Evolutionary conservation across 148 eudicot species (phyloP).

Genomic region (Cornus controversa): DNA sequence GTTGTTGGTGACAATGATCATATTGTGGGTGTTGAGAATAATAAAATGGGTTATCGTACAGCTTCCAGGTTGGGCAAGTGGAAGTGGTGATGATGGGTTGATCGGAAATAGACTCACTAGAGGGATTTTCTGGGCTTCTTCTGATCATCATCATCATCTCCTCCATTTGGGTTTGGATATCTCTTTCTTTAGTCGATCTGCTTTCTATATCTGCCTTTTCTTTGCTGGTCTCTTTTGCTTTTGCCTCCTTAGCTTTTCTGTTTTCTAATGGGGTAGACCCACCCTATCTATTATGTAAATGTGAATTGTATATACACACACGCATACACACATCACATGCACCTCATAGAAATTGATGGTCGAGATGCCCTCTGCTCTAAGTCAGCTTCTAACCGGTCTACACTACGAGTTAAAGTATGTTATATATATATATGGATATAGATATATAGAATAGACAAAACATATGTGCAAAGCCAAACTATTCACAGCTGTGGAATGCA

Average conservation of each 20-base stretch:
- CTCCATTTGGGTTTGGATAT: constrained; percentile 18
- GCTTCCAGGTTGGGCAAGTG: constrained; percentile 63
- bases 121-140: constrained; percentile 29
- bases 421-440: no score
- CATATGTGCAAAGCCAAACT: no score
- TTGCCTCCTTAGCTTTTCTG: constrained; percentile 15
- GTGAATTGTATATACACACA: constrained; percentile 20
- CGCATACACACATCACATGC: no score
- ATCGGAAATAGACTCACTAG: constrained; percentile 20
- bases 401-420: no score
- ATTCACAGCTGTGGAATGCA: no score
- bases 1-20: constrained; percentile 17
- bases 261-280: constrained; percentile 32
- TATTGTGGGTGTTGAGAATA: constrained; percentile 21
- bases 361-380: background rate
- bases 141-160: constrained; percentile 30
- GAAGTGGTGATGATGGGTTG: constrained; percentile 27
- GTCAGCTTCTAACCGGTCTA: no score
- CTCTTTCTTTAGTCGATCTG: constrained; percentile 3
- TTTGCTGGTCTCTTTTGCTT: constrained; percentile 16
- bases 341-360: constrained; percentile 10
- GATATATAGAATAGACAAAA: no score
- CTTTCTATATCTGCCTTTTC: constrained; percentile 1
- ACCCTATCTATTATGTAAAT: constrained; percentile 16
- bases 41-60: constrained; percentile 72